phyloP scores from a whole-genome alignment of 1,139 yeast species.

The Saccharomyces pastorianus region DNA sequence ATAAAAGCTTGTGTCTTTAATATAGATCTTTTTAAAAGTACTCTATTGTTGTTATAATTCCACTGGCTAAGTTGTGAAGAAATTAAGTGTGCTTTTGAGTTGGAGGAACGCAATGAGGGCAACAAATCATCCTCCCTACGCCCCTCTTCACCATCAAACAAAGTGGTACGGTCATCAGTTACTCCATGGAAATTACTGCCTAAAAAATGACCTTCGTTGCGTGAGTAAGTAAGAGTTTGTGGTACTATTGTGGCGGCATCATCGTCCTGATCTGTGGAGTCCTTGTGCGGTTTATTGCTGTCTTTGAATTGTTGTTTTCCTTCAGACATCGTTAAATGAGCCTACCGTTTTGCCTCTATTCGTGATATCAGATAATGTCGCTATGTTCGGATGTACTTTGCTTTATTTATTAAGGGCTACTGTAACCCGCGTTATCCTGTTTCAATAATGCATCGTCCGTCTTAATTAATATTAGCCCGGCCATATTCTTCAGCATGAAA shows the following conservation, averaged over 20 bases:
- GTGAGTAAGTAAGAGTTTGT: constrained; percentile 9
- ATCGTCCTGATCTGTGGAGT: constrained; percentile 2
- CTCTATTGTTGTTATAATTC: constrained; percentile 28
- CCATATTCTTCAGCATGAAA: background rate
- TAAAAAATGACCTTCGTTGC: constrained; percentile 5
- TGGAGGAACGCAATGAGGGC: background rate
- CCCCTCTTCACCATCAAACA: constrained; percentile 3
- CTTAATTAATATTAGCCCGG: background rate
- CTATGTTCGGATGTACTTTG: background rate
- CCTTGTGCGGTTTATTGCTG: background rate
- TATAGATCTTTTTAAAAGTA: constrained; percentile 21
- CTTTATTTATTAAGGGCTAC: background rate
- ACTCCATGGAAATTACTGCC: background rate
- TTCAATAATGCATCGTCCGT: background rate
- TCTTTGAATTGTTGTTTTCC: background rate
- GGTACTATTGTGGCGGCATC: constrained; percentile 4
- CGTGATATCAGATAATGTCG: background rate
- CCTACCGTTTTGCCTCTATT: background rate
- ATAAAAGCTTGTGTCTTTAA: constrained; percentile 17
- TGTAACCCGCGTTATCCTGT: background rate
- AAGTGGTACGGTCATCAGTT: background rate
- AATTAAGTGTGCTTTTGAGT: constrained; percentile 18
- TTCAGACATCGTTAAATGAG: background rate
- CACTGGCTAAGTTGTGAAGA: constrained; percentile 29
- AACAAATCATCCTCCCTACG: background rate